Conservation (phyloP, 1,284 basidiomycete genomes). For the Ganoderma multipileum region DNA sequence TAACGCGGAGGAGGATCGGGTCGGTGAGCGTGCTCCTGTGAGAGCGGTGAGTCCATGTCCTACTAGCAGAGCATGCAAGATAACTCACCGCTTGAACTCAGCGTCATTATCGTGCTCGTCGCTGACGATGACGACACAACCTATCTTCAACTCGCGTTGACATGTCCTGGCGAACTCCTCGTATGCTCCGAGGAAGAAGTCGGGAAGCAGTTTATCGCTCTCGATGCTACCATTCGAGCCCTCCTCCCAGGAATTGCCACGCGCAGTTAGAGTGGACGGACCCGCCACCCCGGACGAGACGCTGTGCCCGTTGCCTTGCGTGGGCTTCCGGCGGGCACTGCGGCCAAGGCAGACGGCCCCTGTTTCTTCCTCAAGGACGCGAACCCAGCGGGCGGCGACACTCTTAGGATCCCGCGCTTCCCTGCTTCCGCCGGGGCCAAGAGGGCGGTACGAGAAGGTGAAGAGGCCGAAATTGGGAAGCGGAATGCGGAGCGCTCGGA, state of each 20-base stretch:
- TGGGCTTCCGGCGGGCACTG: conserved; percentile 33
- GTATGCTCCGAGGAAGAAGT: conserved; percentile 86
- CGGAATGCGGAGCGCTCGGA: conserved; percentile 44
- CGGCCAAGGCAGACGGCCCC: conserved; percentile 63
- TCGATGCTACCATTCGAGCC: conserved; percentile 26
- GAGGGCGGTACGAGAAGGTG: conserved; percentile 46
- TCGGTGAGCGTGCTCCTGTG: conserved; percentile 80
- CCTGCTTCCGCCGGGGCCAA: conserved; percentile 40
- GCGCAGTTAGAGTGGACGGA: conserved; percentile 45
- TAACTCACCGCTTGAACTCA: conserved; percentile 81
- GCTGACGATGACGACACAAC: conserved; percentile 87
- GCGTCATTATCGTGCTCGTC: conserved; percentile 90
- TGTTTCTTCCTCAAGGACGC: conserved; percentile 81
- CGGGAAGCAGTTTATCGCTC: conserved; percentile 66
- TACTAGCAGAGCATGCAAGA: not conserved
- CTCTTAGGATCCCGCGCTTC: conserved; percentile 49
- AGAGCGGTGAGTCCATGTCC: not conserved
- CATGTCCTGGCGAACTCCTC: conserved; percentile 79
- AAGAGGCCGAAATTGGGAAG: conserved; percentile 39
- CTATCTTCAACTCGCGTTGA: conserved; percentile 74
- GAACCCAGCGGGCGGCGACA: conserved; percentile 75
- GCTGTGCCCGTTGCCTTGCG: conserved; percentile 24
- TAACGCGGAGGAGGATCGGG: conserved; percentile 65
- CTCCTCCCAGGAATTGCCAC: conserved; percentile 30
- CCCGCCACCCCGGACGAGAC: conserved; percentile 48